These are phyloP conservation scores for Coccomyxa subellipsoidea DNA, from an alignment of 163 green algal genomes.

Conservation along the genomic window DNA sequence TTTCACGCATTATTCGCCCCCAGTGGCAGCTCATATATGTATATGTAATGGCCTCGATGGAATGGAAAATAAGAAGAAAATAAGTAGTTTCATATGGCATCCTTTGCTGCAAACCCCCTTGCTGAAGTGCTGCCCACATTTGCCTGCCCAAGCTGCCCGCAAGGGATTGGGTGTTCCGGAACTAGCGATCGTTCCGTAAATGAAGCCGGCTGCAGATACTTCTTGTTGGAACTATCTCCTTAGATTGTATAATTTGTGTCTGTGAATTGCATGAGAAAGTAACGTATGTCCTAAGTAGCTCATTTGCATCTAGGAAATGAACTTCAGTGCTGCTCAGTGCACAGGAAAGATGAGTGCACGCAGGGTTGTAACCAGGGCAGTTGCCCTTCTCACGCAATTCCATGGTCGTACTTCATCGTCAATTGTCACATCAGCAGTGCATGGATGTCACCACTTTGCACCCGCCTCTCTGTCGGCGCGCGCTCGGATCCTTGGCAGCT, in stretches of 20 bases:
- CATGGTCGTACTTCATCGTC: background rate
- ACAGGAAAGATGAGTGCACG: conserved; percentile 1
- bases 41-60: too few relatives aligned
- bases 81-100: too few relatives aligned
- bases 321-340: background rate
- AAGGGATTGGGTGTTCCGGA: background rate
- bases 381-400: background rate
- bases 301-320: too few relatives aligned
- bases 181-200: background rate
- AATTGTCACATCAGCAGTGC: background rate
- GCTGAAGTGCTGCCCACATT: background rate
- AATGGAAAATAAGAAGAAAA: too few relatives aligned
- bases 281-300: too few relatives aligned
- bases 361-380: background rate
- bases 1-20: too few relatives aligned
- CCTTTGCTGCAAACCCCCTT: too few relatives aligned
- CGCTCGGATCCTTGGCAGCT: background rate
- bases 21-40: too few relatives aligned
- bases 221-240: too few relatives aligned
- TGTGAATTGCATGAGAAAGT: too few relatives aligned
- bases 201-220: background rate
- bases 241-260: too few relatives aligned
- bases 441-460: background rate
- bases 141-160: background rate
- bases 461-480: background rate